A percentile compares a stretch with the other conserved stretches of the same genome.
These are phyloP conservation scores for Alternaria sp. DNA, from an alignment of 2,329 filamentous ascomycete species.

Conservation along the genomic window DNA sequence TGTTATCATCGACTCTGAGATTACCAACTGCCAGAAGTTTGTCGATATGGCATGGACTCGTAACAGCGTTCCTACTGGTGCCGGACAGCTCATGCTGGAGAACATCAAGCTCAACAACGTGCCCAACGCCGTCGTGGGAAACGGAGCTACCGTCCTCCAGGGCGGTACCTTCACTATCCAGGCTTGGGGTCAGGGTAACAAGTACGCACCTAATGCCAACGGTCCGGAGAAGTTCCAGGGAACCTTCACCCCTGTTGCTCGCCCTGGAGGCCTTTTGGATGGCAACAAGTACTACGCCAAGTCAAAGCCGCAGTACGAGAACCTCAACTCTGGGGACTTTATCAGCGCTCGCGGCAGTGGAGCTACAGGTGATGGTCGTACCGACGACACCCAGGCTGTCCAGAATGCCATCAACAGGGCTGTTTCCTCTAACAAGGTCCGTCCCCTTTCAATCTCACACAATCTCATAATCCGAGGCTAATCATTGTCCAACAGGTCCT, in stretches of 20 bases:
- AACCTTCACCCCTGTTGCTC: conserved; percentile 51
- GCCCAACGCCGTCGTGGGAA: conserved; percentile 39
- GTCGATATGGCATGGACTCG: conserved; percentile 54
- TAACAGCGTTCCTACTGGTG: conserved; percentile 51
- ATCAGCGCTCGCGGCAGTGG: conserved; percentile 55
- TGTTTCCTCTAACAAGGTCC: conserved; percentile 56
- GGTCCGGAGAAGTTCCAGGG: conserved; percentile 58
- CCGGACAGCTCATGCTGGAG: conserved; percentile 62
- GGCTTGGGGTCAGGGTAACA: conserved; percentile 46
- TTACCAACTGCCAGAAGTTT: conserved; percentile 58
- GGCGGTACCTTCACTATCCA: conserved; percentile 44
- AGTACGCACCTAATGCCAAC: conserved; percentile 45
- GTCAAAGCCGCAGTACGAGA: conserved; percentile 58
- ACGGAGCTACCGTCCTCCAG: conserved; percentile 34
- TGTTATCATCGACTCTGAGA: conserved; percentile 62
- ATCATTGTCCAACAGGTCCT: conserved; percentile 46
- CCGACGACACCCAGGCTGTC: conserved; percentile 80
- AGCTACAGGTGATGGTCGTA: conserved; percentile 80
- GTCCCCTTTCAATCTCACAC: neutral
- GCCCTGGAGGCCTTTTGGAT: conserved; percentile 57
- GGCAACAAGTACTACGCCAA: conserved; percentile 57
- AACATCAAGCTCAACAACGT: conserved; percentile 55
- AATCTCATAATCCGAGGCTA: neutral
- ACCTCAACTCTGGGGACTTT: conserved; percentile 67
- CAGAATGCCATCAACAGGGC: conserved; percentile 74